Conservation (phyloP, 495 filamentous ascomycete genomes). For the Evernia prunastri region DNA sequence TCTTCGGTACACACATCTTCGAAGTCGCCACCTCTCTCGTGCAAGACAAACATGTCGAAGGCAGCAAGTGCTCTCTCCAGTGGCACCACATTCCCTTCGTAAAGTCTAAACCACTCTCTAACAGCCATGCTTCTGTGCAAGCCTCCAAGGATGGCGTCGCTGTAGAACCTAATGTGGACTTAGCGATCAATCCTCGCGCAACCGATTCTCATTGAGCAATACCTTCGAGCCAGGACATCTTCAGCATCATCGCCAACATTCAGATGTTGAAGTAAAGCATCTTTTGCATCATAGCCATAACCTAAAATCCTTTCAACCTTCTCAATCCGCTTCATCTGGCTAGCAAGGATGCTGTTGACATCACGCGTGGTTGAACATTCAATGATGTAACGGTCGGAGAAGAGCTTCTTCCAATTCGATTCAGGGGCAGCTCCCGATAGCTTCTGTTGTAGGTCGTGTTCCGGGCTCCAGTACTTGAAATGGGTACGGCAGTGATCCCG, state of each 20-base stretch:
- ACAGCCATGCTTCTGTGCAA: slow-evolving; percentile 79
- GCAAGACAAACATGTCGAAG: slow-evolving; percentile 82
- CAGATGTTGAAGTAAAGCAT: slow-evolving; percentile 64
- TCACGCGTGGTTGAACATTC: slow-evolving; percentile 50
- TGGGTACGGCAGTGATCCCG: slow-evolving; percentile 58
- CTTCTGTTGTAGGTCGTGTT: slow-evolving; percentile 57
- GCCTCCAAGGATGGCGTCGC: slow-evolving; percentile 60
- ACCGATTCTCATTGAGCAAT: slow-evolving; percentile 8
- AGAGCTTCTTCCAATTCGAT: slow-evolving; percentile 73
- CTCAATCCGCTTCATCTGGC: slow-evolving; percentile 59
- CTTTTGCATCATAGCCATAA: slow-evolving; percentile 82
- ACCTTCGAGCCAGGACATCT: slow-evolving; percentile 81
- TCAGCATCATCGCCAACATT: slow-evolving; percentile 50
- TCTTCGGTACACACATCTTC: slow-evolving; percentile 51
- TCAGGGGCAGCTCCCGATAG: slow-evolving; percentile 44
- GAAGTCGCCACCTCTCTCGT: slow-evolving; percentile 61
- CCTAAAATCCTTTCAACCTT: slow-evolving; percentile 62
- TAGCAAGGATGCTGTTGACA: slow-evolving; percentile 64
- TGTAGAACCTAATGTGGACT: slow-evolving; percentile 56
- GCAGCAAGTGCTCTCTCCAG: slow-evolving; percentile 71
- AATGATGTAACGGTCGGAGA: slow-evolving; percentile 48
- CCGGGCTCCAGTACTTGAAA: slow-evolving; percentile 67
- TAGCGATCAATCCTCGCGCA: neutral
- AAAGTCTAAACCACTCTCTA: slow-evolving; percentile 61
- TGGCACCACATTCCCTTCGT: slow-evolving; percentile 44